phyloP scores from a whole-genome alignment of 345 rosid genomes.

The Hibiscus mutabilis region DNA sequence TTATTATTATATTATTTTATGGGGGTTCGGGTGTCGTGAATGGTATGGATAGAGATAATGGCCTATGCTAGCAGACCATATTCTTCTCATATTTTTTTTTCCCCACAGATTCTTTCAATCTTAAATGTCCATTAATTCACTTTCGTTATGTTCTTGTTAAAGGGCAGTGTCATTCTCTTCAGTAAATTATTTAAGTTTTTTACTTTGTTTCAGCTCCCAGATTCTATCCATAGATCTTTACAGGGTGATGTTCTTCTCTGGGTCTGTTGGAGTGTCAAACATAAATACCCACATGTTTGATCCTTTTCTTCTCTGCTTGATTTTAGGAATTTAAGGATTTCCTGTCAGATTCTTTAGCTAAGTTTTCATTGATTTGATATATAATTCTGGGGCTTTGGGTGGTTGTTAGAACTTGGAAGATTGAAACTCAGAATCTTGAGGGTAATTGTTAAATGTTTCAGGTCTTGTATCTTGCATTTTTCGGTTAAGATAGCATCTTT shows the following conservation, averaged over 20 bases:
- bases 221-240: conserved; percentile 15
- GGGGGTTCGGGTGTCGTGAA: not conserved
- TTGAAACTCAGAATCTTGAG: conserved; percentile 29
- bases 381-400: conserved; percentile 27
- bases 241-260: conserved; percentile 3
- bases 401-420: conserved; percentile 19
- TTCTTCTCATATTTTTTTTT: conserved; percentile 33
- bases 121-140: conserved; percentile 22
- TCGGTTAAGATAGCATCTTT: conserved; percentile 37
- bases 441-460: no score
- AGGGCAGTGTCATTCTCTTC: not conserved
- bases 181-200: not conserved
- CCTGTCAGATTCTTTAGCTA: conserved; percentile 23
- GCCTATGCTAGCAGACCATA: conserved; percentile 41
- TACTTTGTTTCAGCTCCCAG: not conserved
- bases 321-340: conserved; percentile 20
- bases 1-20: no score
- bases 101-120: conserved; percentile 31
- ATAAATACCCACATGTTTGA: conserved; percentile 17
- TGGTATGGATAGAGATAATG: conserved; percentile 23
- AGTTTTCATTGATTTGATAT: conserved; percentile 12
- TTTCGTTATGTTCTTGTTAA: conserved; percentile 15
- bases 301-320: conserved; percentile 13
- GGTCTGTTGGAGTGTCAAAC: conserved; percentile 19
- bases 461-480: conserved; percentile 19